phyloP scores from a whole-genome alignment of 805 yeast species.

The Saturnispora kantuleensis region DNA sequence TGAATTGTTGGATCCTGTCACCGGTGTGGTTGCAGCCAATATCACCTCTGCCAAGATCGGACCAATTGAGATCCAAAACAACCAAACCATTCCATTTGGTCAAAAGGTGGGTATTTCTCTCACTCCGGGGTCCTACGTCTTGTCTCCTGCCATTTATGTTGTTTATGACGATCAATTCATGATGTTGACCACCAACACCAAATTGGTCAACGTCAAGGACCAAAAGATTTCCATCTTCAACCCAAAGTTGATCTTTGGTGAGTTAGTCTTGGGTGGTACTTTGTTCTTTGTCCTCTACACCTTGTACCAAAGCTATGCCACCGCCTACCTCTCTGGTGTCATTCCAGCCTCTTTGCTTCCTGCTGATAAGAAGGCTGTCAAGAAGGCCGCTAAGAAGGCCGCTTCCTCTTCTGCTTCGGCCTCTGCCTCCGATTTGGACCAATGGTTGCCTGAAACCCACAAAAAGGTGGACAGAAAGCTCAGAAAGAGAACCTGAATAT shows the following conservation, averaged over 20 bases:
- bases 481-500: constrained; percentile 16
- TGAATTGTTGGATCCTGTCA: constrained; percentile 43
- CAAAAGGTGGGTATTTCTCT: constrained; percentile 56
- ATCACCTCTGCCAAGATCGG: constrained; percentile 58
- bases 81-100: constrained; percentile 38
- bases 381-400: constrained; percentile 21
- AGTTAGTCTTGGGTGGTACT: constrained; percentile 40
- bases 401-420: constrained; percentile 13
- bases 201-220: constrained; percentile 50
- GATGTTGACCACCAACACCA: constrained; percentile 47
- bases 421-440: constrained; percentile 27
- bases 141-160: constrained; percentile 52
- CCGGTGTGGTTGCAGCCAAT: constrained; percentile 45
- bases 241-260: constrained; percentile 61
- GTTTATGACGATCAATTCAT: constrained; percentile 40
- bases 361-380: constrained; percentile 17
- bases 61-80: constrained; percentile 43
- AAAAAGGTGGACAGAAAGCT: constrained; percentile 26
- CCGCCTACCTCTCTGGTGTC: constrained; percentile 34
- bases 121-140: constrained; percentile 43
- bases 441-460: constrained; percentile 54
- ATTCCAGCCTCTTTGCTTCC: constrained; percentile 24
- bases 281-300: constrained; percentile 42
- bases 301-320: constrained; percentile 35
- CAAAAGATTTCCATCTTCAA: constrained; percentile 59